Percentiles rank a stretch among this genome's conserved stretches.
phyloP scores from a whole-genome alignment of 768 basidiomycete species.

The Rhizopogon rudus region DNA sequence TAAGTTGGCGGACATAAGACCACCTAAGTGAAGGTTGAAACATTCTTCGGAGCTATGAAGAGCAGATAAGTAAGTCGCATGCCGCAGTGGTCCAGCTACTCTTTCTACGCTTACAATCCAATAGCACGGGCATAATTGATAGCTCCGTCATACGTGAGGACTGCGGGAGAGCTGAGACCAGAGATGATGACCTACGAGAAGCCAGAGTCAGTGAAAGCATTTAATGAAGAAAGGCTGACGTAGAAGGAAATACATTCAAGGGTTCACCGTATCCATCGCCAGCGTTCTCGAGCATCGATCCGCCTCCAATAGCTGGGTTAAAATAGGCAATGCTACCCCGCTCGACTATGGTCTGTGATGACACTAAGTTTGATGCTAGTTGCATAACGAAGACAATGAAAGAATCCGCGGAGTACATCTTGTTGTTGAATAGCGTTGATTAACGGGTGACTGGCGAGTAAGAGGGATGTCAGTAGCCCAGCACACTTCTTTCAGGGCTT shows the following conservation, averaged over 20 bases:
- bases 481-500: neutral
- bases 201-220: neutral
- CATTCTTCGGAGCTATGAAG: conserved; percentile 35
- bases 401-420: neutral
- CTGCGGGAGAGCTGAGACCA: conserved; percentile 49
- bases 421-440: neutral
- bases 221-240: neutral
- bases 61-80: neutral
- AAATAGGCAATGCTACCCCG: conserved; percentile 23
- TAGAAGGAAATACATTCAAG: conserved; percentile 32
- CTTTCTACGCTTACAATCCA: conserved; percentile 45
- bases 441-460: no score
- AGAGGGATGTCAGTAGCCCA: neutral
- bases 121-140: conserved; percentile 57
- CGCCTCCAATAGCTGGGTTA: conserved; percentile 30
- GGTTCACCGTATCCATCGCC: conserved; percentile 36
- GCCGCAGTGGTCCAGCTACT: neutral
- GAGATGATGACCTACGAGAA: conserved; percentile 56
- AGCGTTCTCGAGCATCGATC: conserved; percentile 39
- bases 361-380: neutral
- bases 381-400: neutral
- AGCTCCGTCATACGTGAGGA: conserved; percentile 53
- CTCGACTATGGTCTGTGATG: neutral
- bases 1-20: conserved; percentile 37
- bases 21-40: conserved; percentile 30